These are phyloP conservation scores for Yarrowia keelungensis DNA, from an alignment of 805 yeast genomes.

Conservation along the genomic window DNA sequence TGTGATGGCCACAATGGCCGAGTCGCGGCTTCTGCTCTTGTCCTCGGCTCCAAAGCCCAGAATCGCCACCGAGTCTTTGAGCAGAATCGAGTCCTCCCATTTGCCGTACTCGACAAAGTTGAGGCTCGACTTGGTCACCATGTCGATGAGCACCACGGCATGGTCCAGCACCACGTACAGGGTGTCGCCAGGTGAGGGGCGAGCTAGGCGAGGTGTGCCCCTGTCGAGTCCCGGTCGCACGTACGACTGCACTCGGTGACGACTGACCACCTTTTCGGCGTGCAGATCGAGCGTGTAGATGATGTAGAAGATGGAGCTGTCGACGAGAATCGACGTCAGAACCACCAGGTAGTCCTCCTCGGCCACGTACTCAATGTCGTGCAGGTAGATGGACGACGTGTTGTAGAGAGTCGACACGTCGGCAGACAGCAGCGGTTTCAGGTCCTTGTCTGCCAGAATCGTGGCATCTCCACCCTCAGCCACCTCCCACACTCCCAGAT, in stretches of 20 bases:
- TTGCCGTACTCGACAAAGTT: constrained; percentile 51
- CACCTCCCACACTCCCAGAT: constrained; percentile 58
- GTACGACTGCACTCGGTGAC: constrained; percentile 67
- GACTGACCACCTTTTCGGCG: constrained; percentile 59
- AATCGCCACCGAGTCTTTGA: constrained; percentile 60
- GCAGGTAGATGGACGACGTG: constrained; percentile 55
- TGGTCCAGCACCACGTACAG: constrained; percentile 67
- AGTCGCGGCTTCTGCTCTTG: constrained; percentile 48
- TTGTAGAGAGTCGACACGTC: constrained; percentile 57
- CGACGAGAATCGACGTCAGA: constrained; percentile 55
- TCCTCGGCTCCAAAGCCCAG: constrained; percentile 67
- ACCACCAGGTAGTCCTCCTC: constrained; percentile 56
- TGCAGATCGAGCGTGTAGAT: constrained; percentile 62
- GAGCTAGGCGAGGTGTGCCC: constrained; percentile 57
- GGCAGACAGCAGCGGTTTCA: constrained; percentile 52
- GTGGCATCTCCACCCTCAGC: constrained; percentile 56
- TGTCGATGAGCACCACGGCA: constrained; percentile 71
- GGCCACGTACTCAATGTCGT: constrained; percentile 65
- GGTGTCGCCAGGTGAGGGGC: constrained; percentile 62
- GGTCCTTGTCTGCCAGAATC: constrained; percentile 50
- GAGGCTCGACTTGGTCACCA: constrained; percentile 53
- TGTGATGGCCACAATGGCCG: constrained; percentile 60
- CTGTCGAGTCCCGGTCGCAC: constrained; percentile 41
- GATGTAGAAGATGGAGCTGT: constrained; percentile 53
- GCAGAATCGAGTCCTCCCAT: constrained; percentile 82